phyloP scores from a whole-genome alignment of 345 rosid species.

The Dipteronia dyeriana region DNA sequence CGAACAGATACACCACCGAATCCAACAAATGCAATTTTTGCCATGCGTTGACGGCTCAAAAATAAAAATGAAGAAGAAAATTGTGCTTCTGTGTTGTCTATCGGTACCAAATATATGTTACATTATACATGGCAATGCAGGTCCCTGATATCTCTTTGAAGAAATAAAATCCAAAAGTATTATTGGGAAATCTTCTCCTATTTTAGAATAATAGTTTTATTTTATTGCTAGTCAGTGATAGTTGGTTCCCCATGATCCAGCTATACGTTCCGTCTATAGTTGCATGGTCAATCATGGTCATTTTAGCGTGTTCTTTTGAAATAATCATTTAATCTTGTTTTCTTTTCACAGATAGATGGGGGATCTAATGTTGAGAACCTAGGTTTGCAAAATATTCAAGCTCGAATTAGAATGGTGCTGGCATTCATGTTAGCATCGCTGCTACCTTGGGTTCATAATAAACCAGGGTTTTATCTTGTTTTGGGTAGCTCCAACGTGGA shows the following conservation, averaged over 20 bases:
- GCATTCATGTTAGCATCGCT: constrained; percentile 91
- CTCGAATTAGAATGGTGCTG: constrained; percentile 94
- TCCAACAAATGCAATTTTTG: not conserved
- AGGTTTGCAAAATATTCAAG: constrained; percentile 93
- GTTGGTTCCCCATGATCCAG: not conserved
- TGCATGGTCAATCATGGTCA: not conserved
- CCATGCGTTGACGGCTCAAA: not conserved
- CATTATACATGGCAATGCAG: not conserved
- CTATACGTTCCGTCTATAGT: not conserved
- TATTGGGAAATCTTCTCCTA: not conserved
- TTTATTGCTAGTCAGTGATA: not conserved
- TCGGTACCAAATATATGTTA: not conserved
- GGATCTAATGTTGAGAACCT: constrained; percentile 87
- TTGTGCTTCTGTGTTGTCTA: not conserved
- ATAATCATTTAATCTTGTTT: constrained; percentile 11
- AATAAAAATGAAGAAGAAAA: not conserved
- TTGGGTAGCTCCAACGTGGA: constrained; percentile 95
- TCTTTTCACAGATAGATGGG: constrained; percentile 70
- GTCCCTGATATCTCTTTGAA: not conserved
- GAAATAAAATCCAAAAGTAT: not conserved
- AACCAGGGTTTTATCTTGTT: constrained; percentile 89
- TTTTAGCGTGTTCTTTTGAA: not conserved
- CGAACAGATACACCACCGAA: not conserved
- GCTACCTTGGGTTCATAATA: constrained; percentile 95
- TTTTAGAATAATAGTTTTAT: not conserved